These are phyloP conservation scores for Fraxinus cuspidata DNA, from an alignment of 257 asterid species.

Conservation along the genomic window DNA sequence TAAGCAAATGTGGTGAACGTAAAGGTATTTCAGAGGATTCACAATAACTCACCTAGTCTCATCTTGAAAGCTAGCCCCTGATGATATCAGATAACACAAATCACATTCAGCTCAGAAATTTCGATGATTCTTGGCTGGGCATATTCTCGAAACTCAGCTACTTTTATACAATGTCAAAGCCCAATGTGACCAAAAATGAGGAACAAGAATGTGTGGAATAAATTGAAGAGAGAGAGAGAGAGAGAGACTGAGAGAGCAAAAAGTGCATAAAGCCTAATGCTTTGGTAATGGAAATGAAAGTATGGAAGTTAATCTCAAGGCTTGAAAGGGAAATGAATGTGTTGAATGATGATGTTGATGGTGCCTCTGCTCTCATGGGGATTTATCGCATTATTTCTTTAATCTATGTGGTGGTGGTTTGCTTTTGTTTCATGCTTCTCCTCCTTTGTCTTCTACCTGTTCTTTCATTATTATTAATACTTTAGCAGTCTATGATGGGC, in stretches of 20 bases:
- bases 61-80: slow-evolving; percentile 40
- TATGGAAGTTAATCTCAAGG: slow-evolving; percentile 24
- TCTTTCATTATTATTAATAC: slow-evolving; percentile 26
- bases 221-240: slow-evolving; percentile 3
- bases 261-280: slow-evolving; percentile 29
- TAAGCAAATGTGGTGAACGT: neutral
- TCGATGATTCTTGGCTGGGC: slow-evolving; percentile 25
- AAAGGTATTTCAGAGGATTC: neutral
- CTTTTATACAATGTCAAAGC: slow-evolving; percentile 26
- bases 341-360: slow-evolving; percentile 55
- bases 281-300: slow-evolving; percentile 42
- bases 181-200: slow-evolving; percentile 36
- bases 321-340: slow-evolving; percentile 30
- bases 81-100: slow-evolving; percentile 21
- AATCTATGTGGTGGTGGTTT: slow-evolving; percentile 28
- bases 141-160: slow-evolving; percentile 36
- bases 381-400: slow-evolving; percentile 33
- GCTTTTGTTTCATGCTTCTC: slow-evolving; percentile 48
- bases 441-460: slow-evolving; percentile 47
- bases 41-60: slow-evolving; percentile 56
- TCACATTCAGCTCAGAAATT: slow-evolving; percentile 26
- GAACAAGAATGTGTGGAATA: slow-evolving; percentile 24
- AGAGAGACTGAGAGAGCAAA: slow-evolving; percentile 22
- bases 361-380: slow-evolving; percentile 42
- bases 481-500: slow-evolving; percentile 19